Percentiles rank a stretch among this genome's conserved stretches.
Conservation (phyloP, 768 basidiomycete genomes). For the Mycena latifolia region DNA sequence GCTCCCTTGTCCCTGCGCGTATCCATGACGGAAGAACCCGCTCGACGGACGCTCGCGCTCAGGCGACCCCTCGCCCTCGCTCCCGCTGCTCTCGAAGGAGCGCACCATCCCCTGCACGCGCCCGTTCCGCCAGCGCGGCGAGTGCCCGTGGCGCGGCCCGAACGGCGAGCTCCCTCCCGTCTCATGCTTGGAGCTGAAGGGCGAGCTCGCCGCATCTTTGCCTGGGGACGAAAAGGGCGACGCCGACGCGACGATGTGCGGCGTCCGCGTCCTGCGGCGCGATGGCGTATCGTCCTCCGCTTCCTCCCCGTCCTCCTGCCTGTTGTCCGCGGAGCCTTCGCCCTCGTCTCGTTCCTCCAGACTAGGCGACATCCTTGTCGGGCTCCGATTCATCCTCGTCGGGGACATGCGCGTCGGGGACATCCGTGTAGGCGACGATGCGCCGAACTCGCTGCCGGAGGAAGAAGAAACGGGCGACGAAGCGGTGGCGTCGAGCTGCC, state of each 20-base stretch:
- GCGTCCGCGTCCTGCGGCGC: slow-evolving; percentile 2
- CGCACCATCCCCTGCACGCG: slow-evolving; percentile 37
- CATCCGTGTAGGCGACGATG: too few species aligned
- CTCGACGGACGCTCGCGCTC: too few species aligned
- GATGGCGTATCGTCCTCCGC: slow-evolving; percentile 30
- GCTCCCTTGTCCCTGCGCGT: neutral
- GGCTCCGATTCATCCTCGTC: too few species aligned
- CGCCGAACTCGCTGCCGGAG: too few species aligned
- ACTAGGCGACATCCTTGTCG: too few species aligned
- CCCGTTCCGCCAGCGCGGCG: slow-evolving; percentile 28
- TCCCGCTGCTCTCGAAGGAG: slow-evolving; percentile 36
- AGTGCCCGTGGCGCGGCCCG: neutral
- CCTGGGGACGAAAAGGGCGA: slow-evolving; percentile 14
- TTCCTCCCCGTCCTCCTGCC: too few species aligned
- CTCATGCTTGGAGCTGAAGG: too few species aligned
- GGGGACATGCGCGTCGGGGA: too few species aligned
- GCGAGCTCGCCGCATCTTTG: neutral
- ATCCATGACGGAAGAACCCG: neutral
- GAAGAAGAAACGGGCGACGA: slow-evolving; percentile 19
- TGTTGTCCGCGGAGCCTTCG: too few species aligned
- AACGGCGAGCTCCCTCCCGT: slow-evolving; percentile 14
- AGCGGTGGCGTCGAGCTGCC: slow-evolving; percentile 13
- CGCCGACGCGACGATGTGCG: slow-evolving; percentile 21
- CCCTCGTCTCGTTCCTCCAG: too few species aligned
- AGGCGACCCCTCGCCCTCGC: slow-evolving; percentile 29